Evolutionary conservation across 2,329 filamentous ascomycete species (phyloP).

Genomic region (Sporothrix humicola): DNA sequence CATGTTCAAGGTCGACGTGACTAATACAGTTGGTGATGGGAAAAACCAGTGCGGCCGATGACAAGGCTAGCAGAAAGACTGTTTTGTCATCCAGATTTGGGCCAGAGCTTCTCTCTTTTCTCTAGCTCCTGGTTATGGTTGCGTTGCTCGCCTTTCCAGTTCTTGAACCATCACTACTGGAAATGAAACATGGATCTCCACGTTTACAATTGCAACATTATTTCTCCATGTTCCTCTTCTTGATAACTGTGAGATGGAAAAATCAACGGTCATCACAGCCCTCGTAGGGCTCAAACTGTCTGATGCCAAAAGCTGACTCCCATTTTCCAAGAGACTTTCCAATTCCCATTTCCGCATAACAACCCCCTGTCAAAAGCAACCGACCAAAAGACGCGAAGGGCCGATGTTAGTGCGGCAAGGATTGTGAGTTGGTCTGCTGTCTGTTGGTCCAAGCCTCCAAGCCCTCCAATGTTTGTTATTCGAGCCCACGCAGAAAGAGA

Average conservation of each 20-base stretch:
- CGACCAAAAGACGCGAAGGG: conserved; percentile 1
- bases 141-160: not conserved
- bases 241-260: too few relatives aligned
- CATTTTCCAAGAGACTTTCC: too few relatives aligned
- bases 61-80: not conserved
- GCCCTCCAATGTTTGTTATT: too few relatives aligned
- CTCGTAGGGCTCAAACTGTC: not conserved
- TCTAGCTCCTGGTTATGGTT: too few relatives aligned
- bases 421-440: conserved; percentile 6
- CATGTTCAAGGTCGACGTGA: not conserved
- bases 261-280: not conserved
- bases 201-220: too few relatives aligned
- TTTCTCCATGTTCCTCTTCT: too few relatives aligned
- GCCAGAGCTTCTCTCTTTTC: too few relatives aligned
- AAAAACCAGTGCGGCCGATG: conserved; percentile 16
- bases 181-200: not conserved
- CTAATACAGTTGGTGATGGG: not conserved
- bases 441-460: not conserved
- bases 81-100: not conserved
- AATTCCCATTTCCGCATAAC: not conserved
- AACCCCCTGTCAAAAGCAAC: not conserved
- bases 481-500: not conserved
- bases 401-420: conserved; percentile 17
- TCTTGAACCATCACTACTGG: not conserved
- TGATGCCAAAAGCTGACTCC: not conserved